Conservation (phyloP, 768 basidiomycete genomes). For the Russula vinacea region DNA sequence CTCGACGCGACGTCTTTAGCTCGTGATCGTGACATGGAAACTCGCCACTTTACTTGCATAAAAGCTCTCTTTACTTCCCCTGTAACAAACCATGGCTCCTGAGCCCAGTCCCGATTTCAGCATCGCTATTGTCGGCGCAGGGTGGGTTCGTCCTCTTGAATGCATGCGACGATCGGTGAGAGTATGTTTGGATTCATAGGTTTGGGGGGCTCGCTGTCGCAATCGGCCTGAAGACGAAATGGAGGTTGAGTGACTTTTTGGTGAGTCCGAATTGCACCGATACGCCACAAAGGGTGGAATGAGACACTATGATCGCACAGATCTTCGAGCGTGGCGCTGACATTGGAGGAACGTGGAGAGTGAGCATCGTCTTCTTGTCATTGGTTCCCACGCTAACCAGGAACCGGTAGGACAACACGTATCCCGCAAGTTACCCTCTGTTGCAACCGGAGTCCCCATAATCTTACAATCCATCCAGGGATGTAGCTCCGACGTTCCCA, state of each 20-base stretch:
- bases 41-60: no score
- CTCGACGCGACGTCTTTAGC: no score
- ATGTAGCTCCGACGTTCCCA: slow-evolving; percentile 32
- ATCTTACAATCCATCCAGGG: slow-evolving; percentile 25
- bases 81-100: neutral
- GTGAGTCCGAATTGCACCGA: slow-evolving; percentile 27
- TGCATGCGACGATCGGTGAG: neutral
- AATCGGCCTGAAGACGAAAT: slow-evolving; percentile 36
- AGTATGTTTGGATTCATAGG: slow-evolving; percentile 17
- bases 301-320: no score
- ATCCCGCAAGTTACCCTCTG: slow-evolving; percentile 24
- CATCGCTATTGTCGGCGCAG: slow-evolving; percentile 33
- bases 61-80: no score
- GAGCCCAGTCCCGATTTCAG: slow-evolving; percentile 5
- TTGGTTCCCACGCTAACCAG: neutral
- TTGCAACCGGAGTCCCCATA: no score
- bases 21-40: no score
- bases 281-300: neutral
- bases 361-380: no score
- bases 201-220: slow-evolving; percentile 34
- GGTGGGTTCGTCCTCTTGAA: slow-evolving; percentile 19
- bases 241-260: slow-evolving; percentile 34
- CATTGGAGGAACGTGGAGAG: slow-evolving; percentile 35
- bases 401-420: slow-evolving; percentile 29
- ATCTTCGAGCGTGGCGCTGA: no score